These are phyloP conservation scores for Lolium perenne DNA, from an alignment of 176 grass and related monocot species.

Conservation along the genomic window DNA sequence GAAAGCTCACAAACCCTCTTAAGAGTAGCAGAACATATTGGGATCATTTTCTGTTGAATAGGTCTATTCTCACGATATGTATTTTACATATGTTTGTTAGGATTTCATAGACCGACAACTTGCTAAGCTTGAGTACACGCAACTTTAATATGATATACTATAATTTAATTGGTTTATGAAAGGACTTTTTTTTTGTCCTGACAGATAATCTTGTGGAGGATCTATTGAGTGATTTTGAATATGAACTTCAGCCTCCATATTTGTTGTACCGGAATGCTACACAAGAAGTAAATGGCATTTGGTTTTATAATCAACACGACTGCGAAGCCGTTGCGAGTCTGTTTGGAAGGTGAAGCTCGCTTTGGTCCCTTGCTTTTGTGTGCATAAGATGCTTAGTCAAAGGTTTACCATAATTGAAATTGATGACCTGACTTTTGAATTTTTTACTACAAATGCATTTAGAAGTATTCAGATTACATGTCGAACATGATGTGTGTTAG, in stretches of 20 bases:
- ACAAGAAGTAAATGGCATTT: conserved; percentile 92
- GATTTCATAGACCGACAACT: background rate
- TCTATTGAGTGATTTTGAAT: conserved; percentile 93
- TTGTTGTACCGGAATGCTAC: conserved; percentile 84
- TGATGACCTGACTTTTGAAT: background rate
- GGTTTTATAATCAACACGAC: conserved; percentile 94
- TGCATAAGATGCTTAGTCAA: background rate
- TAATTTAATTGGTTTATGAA: conserved; percentile 7
- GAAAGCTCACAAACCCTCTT: background rate
- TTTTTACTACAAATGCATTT: background rate
- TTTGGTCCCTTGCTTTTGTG: background rate
- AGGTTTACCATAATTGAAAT: background rate
- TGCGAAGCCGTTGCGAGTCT: conserved; percentile 80
- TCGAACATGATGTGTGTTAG: background rate
- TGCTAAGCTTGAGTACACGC: background rate
- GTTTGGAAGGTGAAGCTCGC: conserved; percentile 67
- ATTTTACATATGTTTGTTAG: background rate
- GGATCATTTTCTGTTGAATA: background rate
- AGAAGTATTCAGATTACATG: background rate
- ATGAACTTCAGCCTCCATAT: conserved; percentile 93
- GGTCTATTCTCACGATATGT: conserved; percentile 4
- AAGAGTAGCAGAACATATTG: conserved; percentile 3
- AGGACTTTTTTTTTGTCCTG: background rate
- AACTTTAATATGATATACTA: background rate
- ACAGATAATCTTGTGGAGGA: conserved; percentile 98